Conservation (phyloP, 2,329 filamentous ascomycete genomes). For the Diaporthe capsici region DNA sequence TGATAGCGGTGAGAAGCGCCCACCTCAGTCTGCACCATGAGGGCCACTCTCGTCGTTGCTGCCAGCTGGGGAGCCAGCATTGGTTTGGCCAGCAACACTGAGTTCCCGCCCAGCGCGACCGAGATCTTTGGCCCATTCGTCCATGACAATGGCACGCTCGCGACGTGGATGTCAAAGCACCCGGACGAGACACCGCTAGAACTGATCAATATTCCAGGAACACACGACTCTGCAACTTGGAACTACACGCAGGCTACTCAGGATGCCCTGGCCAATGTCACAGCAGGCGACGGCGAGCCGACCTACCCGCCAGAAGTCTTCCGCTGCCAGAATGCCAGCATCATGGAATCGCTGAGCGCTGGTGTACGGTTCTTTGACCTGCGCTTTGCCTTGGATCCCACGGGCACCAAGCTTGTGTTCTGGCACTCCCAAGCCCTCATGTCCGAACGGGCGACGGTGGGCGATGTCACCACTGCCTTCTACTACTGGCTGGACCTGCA, state of each 20-base stretch:
- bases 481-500: slow-evolving; percentile 64
- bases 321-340: slow-evolving; percentile 56
- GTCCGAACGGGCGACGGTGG: slow-evolving; percentile 58
- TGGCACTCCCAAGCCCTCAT: slow-evolving; percentile 62
- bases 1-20: background rate
- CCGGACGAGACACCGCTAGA: slow-evolving; percentile 58
- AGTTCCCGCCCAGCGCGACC: slow-evolving; percentile 50
- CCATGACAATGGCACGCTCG: slow-evolving; percentile 41
- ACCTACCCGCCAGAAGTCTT: slow-evolving; percentile 51
- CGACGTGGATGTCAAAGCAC: slow-evolving; percentile 62
- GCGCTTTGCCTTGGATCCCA: slow-evolving; percentile 62
- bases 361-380: slow-evolving; percentile 66
- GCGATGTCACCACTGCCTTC: slow-evolving; percentile 61
- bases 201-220: slow-evolving; percentile 65
- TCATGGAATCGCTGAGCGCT: slow-evolving; percentile 57
- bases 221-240: slow-evolving; percentile 66
- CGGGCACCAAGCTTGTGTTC: slow-evolving; percentile 60
- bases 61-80: background rate
- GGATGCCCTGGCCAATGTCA: slow-evolving; percentile 54
- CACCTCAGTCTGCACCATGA: slow-evolving; percentile 11
- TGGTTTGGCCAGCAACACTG: background rate
- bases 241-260: slow-evolving; percentile 62
- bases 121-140: slow-evolving; percentile 58
- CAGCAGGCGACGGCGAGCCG: slow-evolving; percentile 53
- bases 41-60: background rate